Evolutionary conservation across 345 rosid genomes (phyloP).

Genomic region (Gossypium arboreum): DNA sequence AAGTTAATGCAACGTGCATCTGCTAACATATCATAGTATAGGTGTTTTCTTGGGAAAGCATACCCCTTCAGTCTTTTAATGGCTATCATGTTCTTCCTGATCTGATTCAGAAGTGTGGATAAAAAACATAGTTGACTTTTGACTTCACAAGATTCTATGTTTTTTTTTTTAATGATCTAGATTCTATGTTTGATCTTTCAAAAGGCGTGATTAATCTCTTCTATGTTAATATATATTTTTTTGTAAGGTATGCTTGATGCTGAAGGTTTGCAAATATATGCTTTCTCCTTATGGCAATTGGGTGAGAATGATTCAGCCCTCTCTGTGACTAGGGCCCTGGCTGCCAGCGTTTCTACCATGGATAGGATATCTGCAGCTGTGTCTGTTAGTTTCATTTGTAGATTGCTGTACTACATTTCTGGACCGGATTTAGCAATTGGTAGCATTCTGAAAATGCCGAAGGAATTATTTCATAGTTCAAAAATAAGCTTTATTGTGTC

Average conservation of each 20-base stretch:
- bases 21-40: not conserved
- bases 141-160: not conserved
- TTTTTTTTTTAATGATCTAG: not conserved
- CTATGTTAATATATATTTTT: not conserved
- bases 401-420: slow-evolving; percentile 64
- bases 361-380: slow-evolving; percentile 49
- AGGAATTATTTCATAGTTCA: slow-evolving; percentile 56
- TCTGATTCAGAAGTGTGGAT: not conserved
- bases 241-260: slow-evolving; percentile 65
- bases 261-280: slow-evolving; percentile 74
- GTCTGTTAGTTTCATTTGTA: slow-evolving; percentile 78
- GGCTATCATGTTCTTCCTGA: not conserved
- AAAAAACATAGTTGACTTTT: not conserved
- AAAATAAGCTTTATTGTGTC: slow-evolving; percentile 63
- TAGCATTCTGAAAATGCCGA: slow-evolving; percentile 77
- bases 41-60: not conserved
- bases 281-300: slow-evolving; percentile 76
- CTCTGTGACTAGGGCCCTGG: slow-evolving; percentile 53
- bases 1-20: not conserved
- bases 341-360: slow-evolving; percentile 52
- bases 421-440: slow-evolving; percentile 66
- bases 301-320: slow-evolving; percentile 68
- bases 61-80: not conserved
- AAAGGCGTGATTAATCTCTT: not conserved
- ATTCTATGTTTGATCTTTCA: not conserved